Percentiles rank a stretch among this genome's conserved stretches.
phyloP scores from a whole-genome alignment of 345 rosid species.

The Linum trigynum region DNA sequence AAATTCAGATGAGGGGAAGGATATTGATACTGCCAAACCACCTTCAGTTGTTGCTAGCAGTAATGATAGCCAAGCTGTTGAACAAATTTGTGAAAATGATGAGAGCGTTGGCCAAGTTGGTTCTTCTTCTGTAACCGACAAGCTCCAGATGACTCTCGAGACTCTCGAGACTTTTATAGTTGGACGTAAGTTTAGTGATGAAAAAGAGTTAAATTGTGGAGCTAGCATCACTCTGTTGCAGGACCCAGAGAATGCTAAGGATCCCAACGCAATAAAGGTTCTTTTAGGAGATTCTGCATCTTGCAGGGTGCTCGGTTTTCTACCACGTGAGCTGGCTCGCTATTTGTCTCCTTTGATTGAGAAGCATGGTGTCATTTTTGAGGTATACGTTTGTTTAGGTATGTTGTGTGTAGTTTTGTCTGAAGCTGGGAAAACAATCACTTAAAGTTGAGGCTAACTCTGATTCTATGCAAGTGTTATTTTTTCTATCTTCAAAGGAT shows the following conservation, averaged over 20 bases:
- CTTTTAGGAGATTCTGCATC: constrained; percentile 36
- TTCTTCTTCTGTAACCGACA: constrained; percentile 17
- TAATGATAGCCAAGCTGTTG: constrained; percentile 6
- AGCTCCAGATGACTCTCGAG: too few relatives aligned
- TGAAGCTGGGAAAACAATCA: background rate
- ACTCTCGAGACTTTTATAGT: constrained; percentile 64
- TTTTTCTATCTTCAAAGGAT: too few relatives aligned
- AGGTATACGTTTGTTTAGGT: constrained; percentile 32
- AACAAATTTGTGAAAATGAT: constrained; percentile 11
- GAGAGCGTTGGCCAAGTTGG: constrained; percentile 14
- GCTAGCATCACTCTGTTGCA: constrained; percentile 44
- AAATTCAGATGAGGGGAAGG: constrained; percentile 15
- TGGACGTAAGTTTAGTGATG: constrained; percentile 71
- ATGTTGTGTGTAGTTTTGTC: background rate
- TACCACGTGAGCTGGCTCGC: constrained; percentile 67
- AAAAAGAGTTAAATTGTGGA: constrained; percentile 41
- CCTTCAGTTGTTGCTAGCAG: background rate
- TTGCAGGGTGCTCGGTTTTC: constrained; percentile 58
- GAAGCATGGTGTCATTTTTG: constrained; percentile 40
- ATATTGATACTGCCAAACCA: background rate
- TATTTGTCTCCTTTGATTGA: constrained; percentile 65
- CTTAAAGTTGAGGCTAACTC: background rate
- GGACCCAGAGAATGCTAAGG: constrained; percentile 66
- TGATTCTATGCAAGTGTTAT: too few relatives aligned
- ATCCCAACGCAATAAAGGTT: constrained; percentile 77